These are phyloP conservation scores for Pseudogymnoascus sp. DNA, from an alignment of 2,329 filamentous ascomycete species.

Conservation along the genomic window DNA sequence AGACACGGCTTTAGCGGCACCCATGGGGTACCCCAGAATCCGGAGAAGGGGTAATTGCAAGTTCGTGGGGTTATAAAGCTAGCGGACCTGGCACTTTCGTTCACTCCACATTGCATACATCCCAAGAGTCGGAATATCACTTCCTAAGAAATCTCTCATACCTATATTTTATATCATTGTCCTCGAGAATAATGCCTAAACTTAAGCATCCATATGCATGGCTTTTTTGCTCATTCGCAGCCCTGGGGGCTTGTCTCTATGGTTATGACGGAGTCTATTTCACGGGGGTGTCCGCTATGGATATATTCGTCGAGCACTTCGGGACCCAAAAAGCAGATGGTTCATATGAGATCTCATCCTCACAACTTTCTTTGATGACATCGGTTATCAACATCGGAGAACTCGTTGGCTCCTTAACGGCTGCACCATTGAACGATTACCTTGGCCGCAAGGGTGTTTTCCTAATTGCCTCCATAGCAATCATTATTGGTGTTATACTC, in stretches of 20 bases:
- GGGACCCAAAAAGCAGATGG: conserved; percentile 24
- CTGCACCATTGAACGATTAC: conserved; percentile 31
- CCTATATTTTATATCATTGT: too few relatives aligned
- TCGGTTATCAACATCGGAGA: conserved; percentile 35
- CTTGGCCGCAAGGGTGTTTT: conserved; percentile 30
- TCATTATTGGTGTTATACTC: conserved; percentile 21
- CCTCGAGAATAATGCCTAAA: too few relatives aligned
- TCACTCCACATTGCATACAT: too few relatives aligned
- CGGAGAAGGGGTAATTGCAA: too few relatives aligned
- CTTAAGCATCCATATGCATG: conserved; percentile 27
- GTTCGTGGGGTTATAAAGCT: too few relatives aligned
- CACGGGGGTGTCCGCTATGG: conserved; percentile 29
- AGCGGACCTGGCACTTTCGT: too few relatives aligned
- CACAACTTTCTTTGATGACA: conserved; percentile 27
- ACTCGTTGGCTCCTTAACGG: conserved; percentile 28
- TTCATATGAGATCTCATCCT: conserved; percentile 17
- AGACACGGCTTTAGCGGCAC: too few relatives aligned
- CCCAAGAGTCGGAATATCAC: too few relatives aligned
- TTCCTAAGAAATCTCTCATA: too few relatives aligned
- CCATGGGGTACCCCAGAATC: too few relatives aligned
- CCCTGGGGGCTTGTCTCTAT: conserved; percentile 31
- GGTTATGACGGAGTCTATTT: conserved; percentile 33
- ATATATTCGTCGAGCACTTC: conserved; percentile 29
- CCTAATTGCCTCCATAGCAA: conserved; percentile 20
- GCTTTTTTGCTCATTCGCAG: conserved; percentile 30